Conservation (phyloP, 148 eudicot genomes). For the Salicornia ramosissima region DNA sequence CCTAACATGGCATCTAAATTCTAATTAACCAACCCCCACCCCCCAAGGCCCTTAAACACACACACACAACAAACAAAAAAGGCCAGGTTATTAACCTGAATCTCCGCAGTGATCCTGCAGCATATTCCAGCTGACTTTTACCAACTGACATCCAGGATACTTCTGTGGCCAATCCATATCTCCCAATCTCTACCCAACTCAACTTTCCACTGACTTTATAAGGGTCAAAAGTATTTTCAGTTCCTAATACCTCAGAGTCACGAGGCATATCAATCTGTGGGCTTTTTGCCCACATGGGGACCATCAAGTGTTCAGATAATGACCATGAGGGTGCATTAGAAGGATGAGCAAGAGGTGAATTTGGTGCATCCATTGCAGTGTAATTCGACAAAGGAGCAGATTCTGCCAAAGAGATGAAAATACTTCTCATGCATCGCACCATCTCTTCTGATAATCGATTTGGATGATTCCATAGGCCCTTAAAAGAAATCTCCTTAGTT, state of each 20-base stretch:
- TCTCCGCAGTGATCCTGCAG: constrained; percentile 35
- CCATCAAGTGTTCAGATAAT: constrained; percentile 36
- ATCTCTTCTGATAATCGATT: constrained; percentile 35
- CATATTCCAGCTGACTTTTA: constrained; percentile 37
- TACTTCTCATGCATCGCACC: constrained; percentile 41
- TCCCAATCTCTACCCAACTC: constrained; percentile 36
- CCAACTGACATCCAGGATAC: constrained; percentile 42
- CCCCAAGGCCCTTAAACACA: no score
- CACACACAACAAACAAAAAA: background rate
- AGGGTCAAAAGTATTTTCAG: constrained; percentile 31
- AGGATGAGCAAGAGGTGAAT: constrained; percentile 24
- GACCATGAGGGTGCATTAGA: constrained; percentile 32
- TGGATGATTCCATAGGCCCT: constrained; percentile 34
- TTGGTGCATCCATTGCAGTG: constrained; percentile 7
- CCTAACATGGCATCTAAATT: background rate
- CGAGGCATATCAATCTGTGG: constrained; percentile 33
- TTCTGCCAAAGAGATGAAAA: constrained; percentile 36
- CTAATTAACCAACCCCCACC: background rate
- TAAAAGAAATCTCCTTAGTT: constrained; percentile 21
- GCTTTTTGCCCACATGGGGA: constrained; percentile 39
- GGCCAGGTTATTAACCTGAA: constrained; percentile 20
- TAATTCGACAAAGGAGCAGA: constrained; percentile 19
- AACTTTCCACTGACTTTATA: constrained; percentile 33
- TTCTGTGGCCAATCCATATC: constrained; percentile 33
- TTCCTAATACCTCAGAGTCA: constrained; percentile 32